These are phyloP conservation scores for Tuber microsphaerosporum DNA, from an alignment of 495 filamentous ascomycete genomes.

Conservation along the genomic window DNA sequence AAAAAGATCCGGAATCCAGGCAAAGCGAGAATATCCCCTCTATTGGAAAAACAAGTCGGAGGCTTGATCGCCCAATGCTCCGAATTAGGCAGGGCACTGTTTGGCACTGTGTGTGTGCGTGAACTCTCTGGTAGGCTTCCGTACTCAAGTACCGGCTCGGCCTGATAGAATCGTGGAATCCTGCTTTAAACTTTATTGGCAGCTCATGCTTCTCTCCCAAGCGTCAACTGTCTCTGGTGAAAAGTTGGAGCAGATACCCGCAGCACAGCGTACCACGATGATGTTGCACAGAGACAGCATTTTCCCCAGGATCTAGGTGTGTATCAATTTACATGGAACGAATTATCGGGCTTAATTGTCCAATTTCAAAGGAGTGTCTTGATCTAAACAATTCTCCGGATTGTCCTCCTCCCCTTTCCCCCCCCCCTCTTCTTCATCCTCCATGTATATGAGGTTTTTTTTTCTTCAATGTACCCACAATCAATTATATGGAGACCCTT, in stretches of 20 bases:
- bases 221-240: neutral
- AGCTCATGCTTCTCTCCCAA: neutral
- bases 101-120: neutral
- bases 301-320: neutral
- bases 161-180: neutral
- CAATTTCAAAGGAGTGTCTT: neutral
- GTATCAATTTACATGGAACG: conserved; percentile 1
- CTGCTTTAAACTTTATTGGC: neutral
- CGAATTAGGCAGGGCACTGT: neutral
- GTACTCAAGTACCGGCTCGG: neutral
- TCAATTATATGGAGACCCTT: neutral
- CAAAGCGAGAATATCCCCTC: neutral
- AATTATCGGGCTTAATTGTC: conserved; percentile 1
- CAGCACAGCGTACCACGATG: neutral
- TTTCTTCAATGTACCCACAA: neutral
- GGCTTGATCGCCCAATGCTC: neutral
- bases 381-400: conserved; percentile 1
- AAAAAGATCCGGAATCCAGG: neutral
- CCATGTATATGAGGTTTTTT: neutral
- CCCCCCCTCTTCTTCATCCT: neutral
- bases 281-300: conserved; percentile 4
- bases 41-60: neutral
- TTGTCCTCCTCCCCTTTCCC: neutral
- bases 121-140: neutral
- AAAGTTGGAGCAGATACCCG: neutral